Conservation (phyloP, 306 rosid species). For the Mucuna pruriens region DNA sequence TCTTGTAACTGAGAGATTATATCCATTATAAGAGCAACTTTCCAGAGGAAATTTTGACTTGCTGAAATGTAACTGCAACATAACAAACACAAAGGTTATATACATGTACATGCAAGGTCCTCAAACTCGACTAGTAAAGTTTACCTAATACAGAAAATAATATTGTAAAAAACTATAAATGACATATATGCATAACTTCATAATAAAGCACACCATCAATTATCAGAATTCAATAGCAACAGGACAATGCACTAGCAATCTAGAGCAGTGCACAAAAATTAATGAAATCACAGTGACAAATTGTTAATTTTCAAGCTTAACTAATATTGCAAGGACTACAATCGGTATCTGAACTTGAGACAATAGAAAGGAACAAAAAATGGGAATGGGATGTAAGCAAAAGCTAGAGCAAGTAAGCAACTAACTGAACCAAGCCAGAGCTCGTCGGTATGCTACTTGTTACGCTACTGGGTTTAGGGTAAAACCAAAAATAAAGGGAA, state of each 20-base stretch:
- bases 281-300: neutral
- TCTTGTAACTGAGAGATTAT: conserved; percentile 91
- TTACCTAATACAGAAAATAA: neutral
- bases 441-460: too few species aligned
- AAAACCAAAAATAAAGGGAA: neutral
- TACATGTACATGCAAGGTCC: neutral
- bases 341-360: neutral
- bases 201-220: neutral
- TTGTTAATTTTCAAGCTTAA: neutral
- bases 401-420: neutral
- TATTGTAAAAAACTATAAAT: neutral
- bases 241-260: neutral
- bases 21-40: conserved; percentile 57
- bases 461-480: neutral
- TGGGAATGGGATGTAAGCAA: neutral
- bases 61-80: conserved; percentile 20
- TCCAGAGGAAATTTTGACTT: neutral
- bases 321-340: neutral
- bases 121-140: neutral
- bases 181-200: neutral
- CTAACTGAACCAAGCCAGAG: too few species aligned
- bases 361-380: neutral
- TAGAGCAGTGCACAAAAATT: neutral
- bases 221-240: neutral
- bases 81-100: neutral